Evolutionary conservation across 2,329 filamentous ascomycete species (phyloP).

Genomic region (Phaeosphaeriaceae sp.): DNA sequence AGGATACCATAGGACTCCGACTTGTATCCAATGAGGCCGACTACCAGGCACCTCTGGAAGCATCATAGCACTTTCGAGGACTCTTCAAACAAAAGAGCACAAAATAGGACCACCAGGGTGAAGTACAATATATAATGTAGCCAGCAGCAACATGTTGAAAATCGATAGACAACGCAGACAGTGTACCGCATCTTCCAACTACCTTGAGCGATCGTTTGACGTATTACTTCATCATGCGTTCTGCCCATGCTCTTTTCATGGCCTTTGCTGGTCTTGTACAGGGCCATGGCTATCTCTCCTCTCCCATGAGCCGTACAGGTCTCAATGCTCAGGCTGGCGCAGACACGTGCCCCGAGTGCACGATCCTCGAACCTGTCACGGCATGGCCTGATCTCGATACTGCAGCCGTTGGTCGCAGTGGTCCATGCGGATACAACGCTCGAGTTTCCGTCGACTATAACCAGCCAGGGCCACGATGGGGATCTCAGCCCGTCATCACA

Average conservation of each 20-base stretch:
- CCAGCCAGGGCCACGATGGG: conserved; percentile 41
- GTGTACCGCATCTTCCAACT: background rate
- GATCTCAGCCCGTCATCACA: conserved; percentile 35
- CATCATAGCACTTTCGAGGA: background rate
- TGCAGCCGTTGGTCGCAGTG: conserved; percentile 38
- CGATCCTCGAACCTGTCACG: conserved; percentile 42
- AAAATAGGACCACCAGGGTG: background rate
- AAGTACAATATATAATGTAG: background rate
- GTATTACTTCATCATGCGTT: conserved; percentile 22
- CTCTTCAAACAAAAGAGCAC: background rate
- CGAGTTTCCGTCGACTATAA: conserved; percentile 45
- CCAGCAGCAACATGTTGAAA: background rate
- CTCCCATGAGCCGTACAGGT: conserved; percentile 43
- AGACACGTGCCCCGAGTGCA: conserved; percentile 45
- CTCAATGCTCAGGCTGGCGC: conserved; percentile 40
- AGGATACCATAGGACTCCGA: background rate
- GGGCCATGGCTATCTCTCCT: conserved; percentile 42
- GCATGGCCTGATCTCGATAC: conserved; percentile 41
- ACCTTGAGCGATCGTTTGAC: background rate
- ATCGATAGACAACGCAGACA: background rate
- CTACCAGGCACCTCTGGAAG: background rate
- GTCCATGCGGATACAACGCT: conserved; percentile 46
- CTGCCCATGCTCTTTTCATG: conserved; percentile 18
- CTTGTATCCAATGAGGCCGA: conserved; percentile 2
- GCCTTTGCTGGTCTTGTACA: conserved; percentile 26